Base-by-base conservation (phyloP, 2,329 filamentous ascomycete species). In the Didymella arachidicola region DNA sequence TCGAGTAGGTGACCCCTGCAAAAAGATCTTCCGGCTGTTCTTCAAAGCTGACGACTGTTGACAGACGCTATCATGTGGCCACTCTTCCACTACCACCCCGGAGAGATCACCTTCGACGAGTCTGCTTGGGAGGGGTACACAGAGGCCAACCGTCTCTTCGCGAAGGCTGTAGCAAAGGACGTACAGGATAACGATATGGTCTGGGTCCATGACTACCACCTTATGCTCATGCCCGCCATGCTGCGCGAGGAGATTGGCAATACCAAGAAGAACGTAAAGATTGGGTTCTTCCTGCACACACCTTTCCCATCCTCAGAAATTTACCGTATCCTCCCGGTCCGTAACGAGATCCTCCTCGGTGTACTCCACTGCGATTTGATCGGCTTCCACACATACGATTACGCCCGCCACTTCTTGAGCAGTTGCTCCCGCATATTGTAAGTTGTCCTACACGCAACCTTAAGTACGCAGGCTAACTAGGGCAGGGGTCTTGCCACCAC, bases 301-400 rank as follows among this genome's bases (percentile, higher is more conserved):
- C 94, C 95, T 0, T 99, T 98, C 79, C 95, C 95, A 12, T 96
- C 92, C 76, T 96, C 91, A 69, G 94, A 98, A 79, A 97, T 98
- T 72, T 98, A 97, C 80, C 88, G 95, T 63, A 97, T 98, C 65
- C 82, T 98, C 8, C 95, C 95, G 0, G 94, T 98, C 29, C 87
- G 95, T 63, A 93, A 97, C 75, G 89, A 92, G 71, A 88, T 98
- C 49, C 85, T 99, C 43, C 84, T 90, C 47, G 93, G 95, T 55
- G 87, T 98, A 38, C 84, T 99, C 32, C 90, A 96, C 75, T 97
- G 94, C 81, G 95, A 98, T 75, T 82, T 99, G 59, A 92, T 98
- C 73, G 95, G 95, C 30, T 98, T 99, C 82, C 95, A 99, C 79
- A 99, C 95, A 27, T 98, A 97, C 80, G 94, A 98, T 80, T 99